Evolutionary conservation across 1,284 basidiomycete genomes (phyloP).

Genomic region (Vanrija sp.): DNA sequence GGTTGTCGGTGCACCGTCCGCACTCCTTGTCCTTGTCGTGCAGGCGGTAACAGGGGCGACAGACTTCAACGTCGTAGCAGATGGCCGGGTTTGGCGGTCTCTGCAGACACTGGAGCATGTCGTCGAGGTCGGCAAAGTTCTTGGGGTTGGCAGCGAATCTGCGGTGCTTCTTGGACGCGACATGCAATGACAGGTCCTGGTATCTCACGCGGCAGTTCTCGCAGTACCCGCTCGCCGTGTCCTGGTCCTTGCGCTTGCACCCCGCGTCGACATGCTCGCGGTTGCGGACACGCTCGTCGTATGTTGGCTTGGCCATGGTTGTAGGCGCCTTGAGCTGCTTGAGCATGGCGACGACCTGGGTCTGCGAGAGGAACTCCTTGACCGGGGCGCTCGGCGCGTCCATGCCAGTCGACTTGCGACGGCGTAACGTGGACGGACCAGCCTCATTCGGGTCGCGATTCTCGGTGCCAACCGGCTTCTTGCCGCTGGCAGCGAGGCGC

Average conservation of each 20-base stretch:
- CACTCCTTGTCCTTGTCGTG: slow-evolving; percentile 21
- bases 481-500: slow-evolving; percentile 23
- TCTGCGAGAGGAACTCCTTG: slow-evolving; percentile 38
- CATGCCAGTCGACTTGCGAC: slow-evolving; percentile 16
- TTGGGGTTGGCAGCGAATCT: slow-evolving; percentile 76
- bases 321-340: slow-evolving; percentile 28
- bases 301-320: slow-evolving; percentile 18
- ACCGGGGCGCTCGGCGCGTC: slow-evolving; percentile 2
- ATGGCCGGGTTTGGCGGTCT: slow-evolving; percentile 56
- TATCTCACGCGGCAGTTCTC: slow-evolving; percentile 93
- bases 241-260: slow-evolving; percentile 59
- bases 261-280: slow-evolving; percentile 35
- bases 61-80: slow-evolving; percentile 15
- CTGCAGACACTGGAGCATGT: slow-evolving; percentile 66
- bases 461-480: not conserved
- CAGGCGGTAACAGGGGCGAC: slow-evolving; percentile 19
- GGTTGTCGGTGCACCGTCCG: slow-evolving; percentile 18
- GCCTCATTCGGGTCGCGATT: not conserved
- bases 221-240: slow-evolving; percentile 86
- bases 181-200: slow-evolving; percentile 79
- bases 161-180: slow-evolving; percentile 69
- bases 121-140: slow-evolving; percentile 81
- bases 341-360: slow-evolving; percentile 41
- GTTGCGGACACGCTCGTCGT: slow-evolving; percentile 32
- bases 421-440: not conserved